These are phyloP conservation scores for Aegilops longissima DNA, from an alignment of 176 grass and related monocot species.

Conservation along the genomic window DNA sequence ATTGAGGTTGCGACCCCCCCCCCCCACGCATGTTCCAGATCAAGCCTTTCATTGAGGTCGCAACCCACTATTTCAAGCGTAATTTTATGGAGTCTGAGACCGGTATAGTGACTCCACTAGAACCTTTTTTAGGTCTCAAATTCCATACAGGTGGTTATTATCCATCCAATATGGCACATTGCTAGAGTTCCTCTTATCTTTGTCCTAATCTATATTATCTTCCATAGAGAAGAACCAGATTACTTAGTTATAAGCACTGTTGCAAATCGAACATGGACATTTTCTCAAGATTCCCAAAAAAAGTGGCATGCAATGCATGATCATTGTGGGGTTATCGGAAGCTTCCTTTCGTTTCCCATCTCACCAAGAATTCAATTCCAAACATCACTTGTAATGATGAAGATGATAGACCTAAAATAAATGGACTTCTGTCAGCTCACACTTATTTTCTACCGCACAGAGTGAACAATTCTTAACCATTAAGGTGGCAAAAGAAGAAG, in stretches of 20 bases:
- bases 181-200: neutral
- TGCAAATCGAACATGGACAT: neutral
- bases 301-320: slow-evolving; percentile 21
- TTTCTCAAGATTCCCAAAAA: neutral
- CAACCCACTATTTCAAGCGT: too few relatives aligned
- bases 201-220: slow-evolving; percentile 18
- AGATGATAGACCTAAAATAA: neutral
- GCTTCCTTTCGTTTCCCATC: neutral
- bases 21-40: too few relatives aligned
- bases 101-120: too few relatives aligned
- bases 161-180: too few relatives aligned
- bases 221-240: neutral
- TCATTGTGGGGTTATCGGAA: neutral
- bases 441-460: too few relatives aligned
- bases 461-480: too few relatives aligned
- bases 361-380: neutral
- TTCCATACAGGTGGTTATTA: too few relatives aligned
- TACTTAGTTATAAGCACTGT: neutral
- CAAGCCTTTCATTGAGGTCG: too few relatives aligned
- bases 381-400: neutral
- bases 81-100: too few relatives aligned
- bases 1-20: too few relatives aligned
- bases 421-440: neutral
- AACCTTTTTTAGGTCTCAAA: too few relatives aligned
- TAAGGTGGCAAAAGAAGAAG: too few relatives aligned